Evolutionary conservation across 1,284 basidiomycete genomes (phyloP).

Genomic region (Ceratobasidium theobromae): DNA sequence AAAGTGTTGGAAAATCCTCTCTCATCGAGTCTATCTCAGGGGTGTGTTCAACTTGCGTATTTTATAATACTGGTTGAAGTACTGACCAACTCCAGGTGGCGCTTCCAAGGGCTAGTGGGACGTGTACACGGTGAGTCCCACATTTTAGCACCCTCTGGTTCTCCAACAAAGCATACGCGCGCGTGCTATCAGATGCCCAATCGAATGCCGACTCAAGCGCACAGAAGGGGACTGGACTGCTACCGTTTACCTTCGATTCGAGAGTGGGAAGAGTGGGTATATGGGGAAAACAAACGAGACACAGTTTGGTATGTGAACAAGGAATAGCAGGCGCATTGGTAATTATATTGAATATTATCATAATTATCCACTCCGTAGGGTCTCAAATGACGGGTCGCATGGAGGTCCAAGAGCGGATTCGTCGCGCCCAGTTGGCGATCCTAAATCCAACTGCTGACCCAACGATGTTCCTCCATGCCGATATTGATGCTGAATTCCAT

Average conservation of each 20-base stretch:
- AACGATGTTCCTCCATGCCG: slow-evolving; percentile 46
- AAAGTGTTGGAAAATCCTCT: slow-evolving; percentile 61
- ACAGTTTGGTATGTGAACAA: not conserved
- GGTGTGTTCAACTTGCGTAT: slow-evolving; percentile 1
- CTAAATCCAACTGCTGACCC: slow-evolving; percentile 56
- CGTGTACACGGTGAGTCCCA: slow-evolving; percentile 36
- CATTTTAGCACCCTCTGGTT: too few species aligned
- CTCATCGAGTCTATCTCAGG: slow-evolving; percentile 43
- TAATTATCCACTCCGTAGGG: slow-evolving; percentile 33
- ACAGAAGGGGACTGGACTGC: slow-evolving; percentile 36
- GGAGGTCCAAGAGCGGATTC: slow-evolving; percentile 35
- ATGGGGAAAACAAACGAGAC: slow-evolving; percentile 18
- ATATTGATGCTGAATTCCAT: slow-evolving; percentile 42
- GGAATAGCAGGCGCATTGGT: not conserved
- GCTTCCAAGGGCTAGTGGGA: slow-evolving; percentile 36
- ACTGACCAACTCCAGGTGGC: slow-evolving; percentile 30
- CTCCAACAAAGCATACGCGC: too few species aligned
- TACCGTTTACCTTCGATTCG: slow-evolving; percentile 38
- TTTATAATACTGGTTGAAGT: not conserved
- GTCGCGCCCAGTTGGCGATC: slow-evolving; percentile 68
- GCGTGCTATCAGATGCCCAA: slow-evolving; percentile 35
- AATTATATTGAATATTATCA: not conserved
- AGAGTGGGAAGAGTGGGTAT: slow-evolving; percentile 39
- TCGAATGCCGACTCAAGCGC: slow-evolving; percentile 36
- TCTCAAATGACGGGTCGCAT: slow-evolving; percentile 31